phyloP scores from a whole-genome alignment of 768 basidiomycete genomes.

The Leccinum variicolor region DNA sequence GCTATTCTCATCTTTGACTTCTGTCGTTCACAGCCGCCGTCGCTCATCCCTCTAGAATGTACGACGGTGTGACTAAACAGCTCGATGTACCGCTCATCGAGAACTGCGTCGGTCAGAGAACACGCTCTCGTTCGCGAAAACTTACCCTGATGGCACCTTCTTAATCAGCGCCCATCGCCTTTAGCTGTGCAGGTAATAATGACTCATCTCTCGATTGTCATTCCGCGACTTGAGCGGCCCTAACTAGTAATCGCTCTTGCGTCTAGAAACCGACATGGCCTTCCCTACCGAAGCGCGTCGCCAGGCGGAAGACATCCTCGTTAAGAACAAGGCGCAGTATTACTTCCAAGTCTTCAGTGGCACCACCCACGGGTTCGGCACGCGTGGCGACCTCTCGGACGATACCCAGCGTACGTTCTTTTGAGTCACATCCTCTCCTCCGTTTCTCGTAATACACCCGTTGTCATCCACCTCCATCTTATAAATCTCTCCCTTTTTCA shows the following conservation, averaged over 20 bases:
- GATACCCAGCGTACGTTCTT: slow-evolving; percentile 19
- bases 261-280: slow-evolving; percentile 49
- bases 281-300: slow-evolving; percentile 53
- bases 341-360: slow-evolving; percentile 56
- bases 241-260: background rate
- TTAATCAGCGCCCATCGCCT: slow-evolving; percentile 47
- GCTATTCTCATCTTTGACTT: background rate
- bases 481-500: slow-evolving; percentile 16
- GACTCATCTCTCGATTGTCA: background rate
- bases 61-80: slow-evolving; percentile 12
- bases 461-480: background rate
- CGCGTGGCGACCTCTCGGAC: slow-evolving; percentile 29
- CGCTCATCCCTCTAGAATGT: slow-evolving; percentile 45
- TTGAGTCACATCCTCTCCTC: background rate
- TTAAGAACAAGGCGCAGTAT: slow-evolving; percentile 48
- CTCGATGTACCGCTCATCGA: slow-evolving; percentile 47
- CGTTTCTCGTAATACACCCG: background rate
- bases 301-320: slow-evolving; percentile 53
- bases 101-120: slow-evolving; percentile 43
- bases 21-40: slow-evolving; percentile 41
- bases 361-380: slow-evolving; percentile 37
- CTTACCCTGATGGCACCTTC: background rate
- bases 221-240: background rate
- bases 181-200: slow-evolving; percentile 51
- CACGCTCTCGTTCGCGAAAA: background rate